Evolutionary conservation across 1,284 basidiomycete species (phyloP).

Genomic region (Ceratobasidium sp.): DNA sequence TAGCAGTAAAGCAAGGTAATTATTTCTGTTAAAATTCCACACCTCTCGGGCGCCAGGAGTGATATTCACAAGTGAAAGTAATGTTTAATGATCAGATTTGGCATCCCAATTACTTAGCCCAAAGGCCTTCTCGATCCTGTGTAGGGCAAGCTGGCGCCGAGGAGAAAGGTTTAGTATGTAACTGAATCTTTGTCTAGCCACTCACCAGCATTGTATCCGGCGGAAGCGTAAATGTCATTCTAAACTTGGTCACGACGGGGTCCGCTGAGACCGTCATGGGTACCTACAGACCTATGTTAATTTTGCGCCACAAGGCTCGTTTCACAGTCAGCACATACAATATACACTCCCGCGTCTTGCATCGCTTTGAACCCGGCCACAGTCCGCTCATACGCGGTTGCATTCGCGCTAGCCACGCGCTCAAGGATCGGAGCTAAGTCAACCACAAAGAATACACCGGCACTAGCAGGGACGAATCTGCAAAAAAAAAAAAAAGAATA

Average conservation of each 20-base stretch:
- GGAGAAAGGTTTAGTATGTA: not conserved
- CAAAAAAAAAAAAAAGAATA: not conserved
- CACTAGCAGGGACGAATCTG: constrained; percentile 41
- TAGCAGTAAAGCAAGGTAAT: too few relatives aligned
- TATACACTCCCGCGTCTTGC: constrained; percentile 34
- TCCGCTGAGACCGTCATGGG: constrained; percentile 17
- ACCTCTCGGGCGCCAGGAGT: too few relatives aligned
- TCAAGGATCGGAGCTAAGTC: constrained; percentile 20
- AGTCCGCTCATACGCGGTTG: not conserved
- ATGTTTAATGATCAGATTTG: too few relatives aligned
- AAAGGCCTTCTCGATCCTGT: constrained; percentile 19
- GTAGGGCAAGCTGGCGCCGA: not conserved
- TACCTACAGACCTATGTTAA: not conserved
- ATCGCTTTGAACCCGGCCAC: constrained; percentile 20
- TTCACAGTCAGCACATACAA: not conserved
- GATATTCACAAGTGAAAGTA: too few relatives aligned
- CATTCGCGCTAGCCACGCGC: not conserved
- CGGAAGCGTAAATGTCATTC: constrained; percentile 40
- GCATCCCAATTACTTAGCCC: constrained; percentile 6
- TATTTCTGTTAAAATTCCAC: too few relatives aligned
- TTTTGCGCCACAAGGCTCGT: not conserved
- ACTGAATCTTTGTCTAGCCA: not conserved
- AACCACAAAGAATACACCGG: constrained; percentile 35
- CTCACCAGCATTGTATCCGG: constrained; percentile 30
- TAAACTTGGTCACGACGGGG: constrained; percentile 4